Evolutionary conservation across 2,329 filamentous ascomycete species (phyloP).

Genomic region (Paracoccidioides lutzii): DNA sequence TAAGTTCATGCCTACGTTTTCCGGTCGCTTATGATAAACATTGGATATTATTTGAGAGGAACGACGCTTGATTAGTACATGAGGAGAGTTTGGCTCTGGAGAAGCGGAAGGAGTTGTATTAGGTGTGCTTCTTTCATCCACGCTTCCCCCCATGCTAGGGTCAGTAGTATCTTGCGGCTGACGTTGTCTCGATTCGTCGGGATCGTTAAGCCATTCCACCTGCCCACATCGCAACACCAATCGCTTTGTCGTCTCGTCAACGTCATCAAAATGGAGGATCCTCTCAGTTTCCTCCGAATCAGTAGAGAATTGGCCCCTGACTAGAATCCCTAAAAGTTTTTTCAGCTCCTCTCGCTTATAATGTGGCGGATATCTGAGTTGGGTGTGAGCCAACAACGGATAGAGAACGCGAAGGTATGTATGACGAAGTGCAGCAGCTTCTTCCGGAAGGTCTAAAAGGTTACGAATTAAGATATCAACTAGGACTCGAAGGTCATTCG

Average conservation of each 20-base stretch:
- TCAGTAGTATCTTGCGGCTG: constrained; percentile 10
- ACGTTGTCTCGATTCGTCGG: constrained; percentile 16
- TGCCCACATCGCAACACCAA: constrained; percentile 35
- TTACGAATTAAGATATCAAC: constrained; percentile 95
- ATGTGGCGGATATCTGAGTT: constrained; percentile 71
- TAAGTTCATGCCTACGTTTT: constrained; percentile 55
- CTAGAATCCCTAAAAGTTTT: constrained; percentile 60
- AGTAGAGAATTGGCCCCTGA: constrained; percentile 56
- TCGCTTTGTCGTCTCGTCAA: constrained; percentile 37
- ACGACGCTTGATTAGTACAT: constrained; percentile 16
- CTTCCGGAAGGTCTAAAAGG: constrained; percentile 84
- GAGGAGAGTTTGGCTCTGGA: constrained; percentile 37
- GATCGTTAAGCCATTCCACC: constrained; percentile 34
- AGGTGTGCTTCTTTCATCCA: constrained; percentile 26
- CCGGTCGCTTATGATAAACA: constrained; percentile 7
- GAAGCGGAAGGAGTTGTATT: constrained; percentile 21
- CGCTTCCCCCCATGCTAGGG: constrained; percentile 16
- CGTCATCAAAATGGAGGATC: constrained; percentile 37
- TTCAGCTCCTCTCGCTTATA: constrained; percentile 84
- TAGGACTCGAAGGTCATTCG: constrained; percentile 86
- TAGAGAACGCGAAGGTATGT: constrained; percentile 91
- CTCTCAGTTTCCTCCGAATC: constrained; percentile 29
- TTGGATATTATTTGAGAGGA: not conserved
- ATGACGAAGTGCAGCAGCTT: constrained; percentile 60
- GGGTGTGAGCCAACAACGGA: constrained; percentile 80